A percentile compares a stretch with the other conserved stretches of the same genome.
Conservation (phyloP, 1,284 basidiomycete genomes). For the Ceratobasidium sp. region DNA sequence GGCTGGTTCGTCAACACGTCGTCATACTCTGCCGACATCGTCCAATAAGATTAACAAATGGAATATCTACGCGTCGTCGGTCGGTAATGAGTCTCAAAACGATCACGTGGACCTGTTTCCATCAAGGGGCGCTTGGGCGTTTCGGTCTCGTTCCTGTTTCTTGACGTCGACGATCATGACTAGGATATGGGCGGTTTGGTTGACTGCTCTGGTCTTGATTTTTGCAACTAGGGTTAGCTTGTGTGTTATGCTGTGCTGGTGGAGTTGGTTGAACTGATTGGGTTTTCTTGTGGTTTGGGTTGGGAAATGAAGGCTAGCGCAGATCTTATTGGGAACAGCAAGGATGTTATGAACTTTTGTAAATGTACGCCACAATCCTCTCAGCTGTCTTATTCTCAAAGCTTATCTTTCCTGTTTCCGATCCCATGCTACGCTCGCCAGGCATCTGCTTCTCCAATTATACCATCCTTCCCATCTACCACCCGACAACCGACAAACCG, state of each 20-base stretch:
- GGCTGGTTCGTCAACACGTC: slow-evolving; percentile 94
- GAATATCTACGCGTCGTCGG: slow-evolving; percentile 36
- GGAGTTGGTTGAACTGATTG: too few relatives aligned
- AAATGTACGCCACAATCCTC: slow-evolving; percentile 48
- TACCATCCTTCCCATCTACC: slow-evolving; percentile 85
- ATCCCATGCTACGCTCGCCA: slow-evolving; percentile 55
- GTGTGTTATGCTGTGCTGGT: too few relatives aligned
- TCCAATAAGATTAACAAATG: slow-evolving; percentile 17
- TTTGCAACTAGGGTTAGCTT: slow-evolving; percentile 33
- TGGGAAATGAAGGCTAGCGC: slow-evolving; percentile 15
- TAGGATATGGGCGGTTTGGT: slow-evolving; percentile 27
- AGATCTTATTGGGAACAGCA: slow-evolving; percentile 49
- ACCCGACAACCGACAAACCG: slow-evolving; percentile 89
- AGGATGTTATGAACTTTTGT: slow-evolving; percentile 50
- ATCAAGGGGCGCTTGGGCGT: slow-evolving; percentile 30
- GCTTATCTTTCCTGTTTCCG: not conserved
- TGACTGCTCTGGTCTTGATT: slow-evolving; percentile 19
- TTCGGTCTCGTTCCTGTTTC: not conserved
- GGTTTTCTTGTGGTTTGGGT: too few relatives aligned
- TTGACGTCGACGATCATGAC: slow-evolving; percentile 22
- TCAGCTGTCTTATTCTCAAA: not conserved
- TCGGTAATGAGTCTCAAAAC: not conserved
- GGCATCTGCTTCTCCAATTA: slow-evolving; percentile 95
- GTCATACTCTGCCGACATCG: slow-evolving; percentile 86
- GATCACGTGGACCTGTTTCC: slow-evolving; percentile 29